phyloP scores from a whole-genome alignment of 495 filamentous ascomycete species.

The Penicillium manginii region DNA sequence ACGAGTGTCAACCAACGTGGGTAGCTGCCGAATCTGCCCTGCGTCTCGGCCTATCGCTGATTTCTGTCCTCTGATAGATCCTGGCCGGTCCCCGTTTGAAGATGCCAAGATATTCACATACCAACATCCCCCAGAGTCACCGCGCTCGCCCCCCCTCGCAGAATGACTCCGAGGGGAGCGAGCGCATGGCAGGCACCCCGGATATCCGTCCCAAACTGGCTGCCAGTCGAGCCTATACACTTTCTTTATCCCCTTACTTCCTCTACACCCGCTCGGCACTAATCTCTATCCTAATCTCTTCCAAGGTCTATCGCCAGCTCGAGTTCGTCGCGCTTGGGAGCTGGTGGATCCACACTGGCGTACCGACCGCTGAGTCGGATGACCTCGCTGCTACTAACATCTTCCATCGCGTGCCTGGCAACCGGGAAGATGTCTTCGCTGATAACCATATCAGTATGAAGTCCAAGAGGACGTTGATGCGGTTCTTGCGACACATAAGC shows the following conservation, averaged over 20 bases:
- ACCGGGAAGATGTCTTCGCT: slow-evolving; percentile 84
- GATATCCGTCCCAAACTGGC: slow-evolving; percentile 46
- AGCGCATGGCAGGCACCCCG: slow-evolving; percentile 9
- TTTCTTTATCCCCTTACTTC: slow-evolving; percentile 83
- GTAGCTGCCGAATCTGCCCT: slow-evolving; percentile 11
- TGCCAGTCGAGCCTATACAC: slow-evolving; percentile 76
- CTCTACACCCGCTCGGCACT: slow-evolving; percentile 82
- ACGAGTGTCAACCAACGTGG: slow-evolving; percentile 52
- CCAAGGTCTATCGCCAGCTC: slow-evolving; percentile 82
- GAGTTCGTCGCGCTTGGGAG: slow-evolving; percentile 94
- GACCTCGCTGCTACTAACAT: slow-evolving; percentile 17
- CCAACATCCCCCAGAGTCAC: slow-evolving; percentile 21
- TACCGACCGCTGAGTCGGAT: slow-evolving; percentile 11
- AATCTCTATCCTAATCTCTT: slow-evolving; percentile 78
- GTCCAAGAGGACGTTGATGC: slow-evolving; percentile 83
- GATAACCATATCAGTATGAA: slow-evolving; percentile 71
- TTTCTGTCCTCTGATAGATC: slow-evolving; percentile 35
- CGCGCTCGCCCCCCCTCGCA: slow-evolving; percentile 5
- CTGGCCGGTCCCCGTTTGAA: slow-evolving; percentile 38
- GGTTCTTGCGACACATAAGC: slow-evolving; percentile 72
- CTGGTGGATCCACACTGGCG: slow-evolving; percentile 74
- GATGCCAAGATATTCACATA: slow-evolving; percentile 39
- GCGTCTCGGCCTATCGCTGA: slow-evolving; percentile 26
- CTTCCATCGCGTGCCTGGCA: slow-evolving; percentile 73
- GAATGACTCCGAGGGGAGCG: slow-evolving; percentile 8